Conservation (phyloP, 2,329 filamentous ascomycete genomes). For the Fusarium napiforme region DNA sequence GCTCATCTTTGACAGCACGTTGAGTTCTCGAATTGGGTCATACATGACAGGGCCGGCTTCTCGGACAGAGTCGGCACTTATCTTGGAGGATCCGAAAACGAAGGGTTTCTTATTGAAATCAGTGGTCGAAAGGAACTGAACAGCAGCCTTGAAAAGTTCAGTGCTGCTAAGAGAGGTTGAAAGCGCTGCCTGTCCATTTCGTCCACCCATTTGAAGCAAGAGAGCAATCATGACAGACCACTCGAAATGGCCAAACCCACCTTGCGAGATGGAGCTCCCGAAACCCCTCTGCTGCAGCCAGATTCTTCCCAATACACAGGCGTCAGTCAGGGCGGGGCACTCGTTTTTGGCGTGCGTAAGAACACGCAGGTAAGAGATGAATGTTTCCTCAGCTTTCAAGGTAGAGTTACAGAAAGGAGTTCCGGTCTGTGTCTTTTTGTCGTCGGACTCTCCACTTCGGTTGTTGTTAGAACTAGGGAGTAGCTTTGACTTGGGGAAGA, state of each 20-base stretch:
- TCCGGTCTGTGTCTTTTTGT: slow-evolving; percentile 56
- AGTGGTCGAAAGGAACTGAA: slow-evolving; percentile 85
- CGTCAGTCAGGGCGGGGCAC: slow-evolving; percentile 80
- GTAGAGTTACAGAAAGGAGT: slow-evolving; percentile 93
- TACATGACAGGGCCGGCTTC: slow-evolving; percentile 76
- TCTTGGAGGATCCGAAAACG: slow-evolving; percentile 54
- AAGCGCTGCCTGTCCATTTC: slow-evolving; percentile 76
- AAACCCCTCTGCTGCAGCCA: slow-evolving; percentile 94
- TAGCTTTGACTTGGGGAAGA: slow-evolving; percentile 79
- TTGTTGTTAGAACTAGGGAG: slow-evolving; percentile 76
- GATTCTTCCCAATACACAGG: slow-evolving; percentile 84
- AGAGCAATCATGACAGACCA: slow-evolving; percentile 86
- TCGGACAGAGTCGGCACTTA: slow-evolving; percentile 50
- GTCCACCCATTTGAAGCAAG: slow-evolving; percentile 80
- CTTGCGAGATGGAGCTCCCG: slow-evolving; percentile 72
- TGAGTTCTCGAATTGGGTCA: slow-evolving; percentile 78
- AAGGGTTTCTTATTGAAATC: slow-evolving; percentile 77
- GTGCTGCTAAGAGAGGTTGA: slow-evolving; percentile 87
- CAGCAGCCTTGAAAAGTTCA: slow-evolving; percentile 90
- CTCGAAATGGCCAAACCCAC: slow-evolving; percentile 94
- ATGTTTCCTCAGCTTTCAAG: slow-evolving; percentile 79
- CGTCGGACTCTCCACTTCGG: slow-evolving; percentile 62
- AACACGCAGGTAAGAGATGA: slow-evolving; percentile 79
- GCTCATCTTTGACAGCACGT: slow-evolving; percentile 91
- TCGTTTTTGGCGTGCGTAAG: slow-evolving; percentile 75